phyloP scores from a whole-genome alignment of 208 protist species.

The Trypanosoma mega region DNA sequence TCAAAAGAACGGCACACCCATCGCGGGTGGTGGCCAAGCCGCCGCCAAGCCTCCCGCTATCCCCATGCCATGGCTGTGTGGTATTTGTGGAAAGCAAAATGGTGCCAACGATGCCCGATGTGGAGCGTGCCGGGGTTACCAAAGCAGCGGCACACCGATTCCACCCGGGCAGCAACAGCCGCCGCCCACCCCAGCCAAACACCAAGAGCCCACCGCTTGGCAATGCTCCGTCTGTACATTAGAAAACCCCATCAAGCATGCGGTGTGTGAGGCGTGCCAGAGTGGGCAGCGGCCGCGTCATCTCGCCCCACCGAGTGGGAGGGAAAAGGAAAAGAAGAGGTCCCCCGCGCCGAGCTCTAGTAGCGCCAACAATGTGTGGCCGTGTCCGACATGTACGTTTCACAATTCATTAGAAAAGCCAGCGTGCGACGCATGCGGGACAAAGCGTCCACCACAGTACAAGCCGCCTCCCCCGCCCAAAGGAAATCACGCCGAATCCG shows the following conservation, averaged over 20 bases:
- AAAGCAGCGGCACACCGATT: not conserved
- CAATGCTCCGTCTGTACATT: constrained; percentile 78
- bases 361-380: constrained; percentile 29
- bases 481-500: constrained; percentile 43
- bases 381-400: constrained; percentile 73
- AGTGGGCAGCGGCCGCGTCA: constrained; percentile 71
- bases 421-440: constrained; percentile 79
- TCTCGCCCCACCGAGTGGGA: constrained; percentile 29
- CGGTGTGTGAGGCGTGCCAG: constrained; percentile 68
- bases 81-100: not conserved
- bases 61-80: not conserved
- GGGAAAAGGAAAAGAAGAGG: constrained; percentile 17
- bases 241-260: constrained; percentile 49
- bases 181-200: not conserved
- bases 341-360: not conserved
- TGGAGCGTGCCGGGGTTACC: not conserved
- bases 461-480: constrained; percentile 13
- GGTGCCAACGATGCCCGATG: not conserved
- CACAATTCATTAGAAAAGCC: constrained; percentile 41
- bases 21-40: constrained; percentile 6
- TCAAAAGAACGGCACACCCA: constrained; percentile 61
- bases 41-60: not conserved
- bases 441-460: constrained; percentile 43
- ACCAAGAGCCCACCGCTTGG: constrained; percentile 38
- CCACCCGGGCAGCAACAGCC: constrained; percentile 1